Conservation (phyloP, 176 grass and related monocot species). For the Bolboschoenus planiculmis region DNA sequence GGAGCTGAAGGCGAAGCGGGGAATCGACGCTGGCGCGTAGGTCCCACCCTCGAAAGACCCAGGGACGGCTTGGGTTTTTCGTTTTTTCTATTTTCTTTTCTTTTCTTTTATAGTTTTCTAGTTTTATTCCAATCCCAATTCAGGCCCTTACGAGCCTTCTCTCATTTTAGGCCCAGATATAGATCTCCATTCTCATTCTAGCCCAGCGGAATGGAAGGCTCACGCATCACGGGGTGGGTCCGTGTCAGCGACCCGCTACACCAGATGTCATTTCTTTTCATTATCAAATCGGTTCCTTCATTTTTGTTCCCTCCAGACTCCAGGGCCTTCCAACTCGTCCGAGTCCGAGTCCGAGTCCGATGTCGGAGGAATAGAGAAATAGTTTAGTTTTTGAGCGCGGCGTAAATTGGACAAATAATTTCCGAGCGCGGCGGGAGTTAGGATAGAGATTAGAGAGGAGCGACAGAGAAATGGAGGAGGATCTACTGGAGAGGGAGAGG, state of each 20-base stretch:
- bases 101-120: too few relatives aligned
- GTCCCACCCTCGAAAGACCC: not conserved
- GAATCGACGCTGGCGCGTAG: constrained; percentile 19
- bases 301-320: not conserved
- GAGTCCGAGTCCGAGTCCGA: too few relatives aligned
- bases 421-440: not conserved
- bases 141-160: too few relatives aligned
- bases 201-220: too few relatives aligned
- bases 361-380: too few relatives aligned
- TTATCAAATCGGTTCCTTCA: not conserved
- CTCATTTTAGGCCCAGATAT: too few relatives aligned
- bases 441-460: constrained; percentile 1
- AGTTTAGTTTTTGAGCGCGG: not conserved
- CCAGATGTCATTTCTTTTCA: not conserved
- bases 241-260: not conserved
- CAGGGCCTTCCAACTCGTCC: not conserved
- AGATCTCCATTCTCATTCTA: too few relatives aligned
- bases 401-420: too few relatives aligned
- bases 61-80: not conserved
- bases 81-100: not conserved
- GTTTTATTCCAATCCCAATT: too few relatives aligned
- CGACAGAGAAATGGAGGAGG: constrained; percentile 41
- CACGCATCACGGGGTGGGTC: not conserved
- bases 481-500: constrained; percentile 56
- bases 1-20: constrained; percentile 15